These are phyloP conservation scores for Ceratocystis papillata DNA, from an alignment of 2,329 filamentous ascomycete species.

Conservation along the genomic window DNA sequence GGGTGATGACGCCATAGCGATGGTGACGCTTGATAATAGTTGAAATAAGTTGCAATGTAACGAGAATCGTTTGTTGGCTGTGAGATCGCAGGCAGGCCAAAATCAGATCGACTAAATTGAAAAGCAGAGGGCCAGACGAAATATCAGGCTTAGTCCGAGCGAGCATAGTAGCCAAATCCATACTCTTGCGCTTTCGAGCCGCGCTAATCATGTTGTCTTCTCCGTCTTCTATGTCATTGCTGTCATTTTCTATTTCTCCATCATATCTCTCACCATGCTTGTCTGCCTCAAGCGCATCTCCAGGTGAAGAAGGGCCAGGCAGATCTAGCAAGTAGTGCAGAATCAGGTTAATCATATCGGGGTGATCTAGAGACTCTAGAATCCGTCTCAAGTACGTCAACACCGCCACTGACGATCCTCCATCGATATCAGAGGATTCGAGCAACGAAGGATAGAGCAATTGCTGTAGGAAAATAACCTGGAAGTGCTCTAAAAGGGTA, in stretches of 20 bases:
- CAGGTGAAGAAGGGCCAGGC: slow-evolving; percentile 40
- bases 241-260: background rate
- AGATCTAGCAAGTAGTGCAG: slow-evolving; percentile 83
- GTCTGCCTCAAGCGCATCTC: slow-evolving; percentile 22
- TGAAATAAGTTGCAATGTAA: slow-evolving; percentile 77
- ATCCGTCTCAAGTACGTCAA: slow-evolving; percentile 87
- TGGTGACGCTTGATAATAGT: slow-evolving; percentile 81
- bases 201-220: slow-evolving; percentile 47
- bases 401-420: slow-evolving; percentile 90
- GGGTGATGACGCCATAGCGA: slow-evolving; percentile 66
- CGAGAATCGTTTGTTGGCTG: slow-evolving; percentile 79
- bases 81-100: slow-evolving; percentile 72
- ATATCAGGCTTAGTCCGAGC: slow-evolving; percentile 48
- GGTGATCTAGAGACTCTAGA: slow-evolving; percentile 81
- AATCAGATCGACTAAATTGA: slow-evolving; percentile 86
- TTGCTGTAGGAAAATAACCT: slow-evolving; percentile 91
- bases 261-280: slow-evolving; percentile 10
- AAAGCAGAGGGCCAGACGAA: slow-evolving; percentile 67
- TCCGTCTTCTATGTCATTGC: background rate
- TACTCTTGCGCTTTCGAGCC: slow-evolving; percentile 72
- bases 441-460: slow-evolving; percentile 90
- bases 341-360: slow-evolving; percentile 87
- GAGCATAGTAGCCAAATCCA: slow-evolving; percentile 74
- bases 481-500: slow-evolving; percentile 90
- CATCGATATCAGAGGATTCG: slow-evolving; percentile 93